Percentiles rank a stretch among this genome's conserved stretches.
These are phyloP conservation scores for Earliella scabrosa DNA, from an alignment of 1,284 basidiomycete genomes.

Conservation along the genomic window DNA sequence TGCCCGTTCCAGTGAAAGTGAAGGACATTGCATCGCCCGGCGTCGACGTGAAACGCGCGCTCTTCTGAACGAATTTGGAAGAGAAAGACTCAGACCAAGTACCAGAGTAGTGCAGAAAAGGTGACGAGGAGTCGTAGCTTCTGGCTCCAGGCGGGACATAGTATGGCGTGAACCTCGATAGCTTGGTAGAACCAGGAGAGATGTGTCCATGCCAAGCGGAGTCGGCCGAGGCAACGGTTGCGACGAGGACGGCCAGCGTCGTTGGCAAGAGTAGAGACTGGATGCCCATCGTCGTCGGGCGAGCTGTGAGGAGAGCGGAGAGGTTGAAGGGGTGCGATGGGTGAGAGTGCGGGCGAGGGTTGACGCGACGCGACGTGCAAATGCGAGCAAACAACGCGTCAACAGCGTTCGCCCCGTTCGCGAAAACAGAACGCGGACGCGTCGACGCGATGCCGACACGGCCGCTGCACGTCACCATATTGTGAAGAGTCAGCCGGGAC, in stretches of 20 bases:
- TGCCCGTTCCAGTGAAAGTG: constrained; percentile 68
- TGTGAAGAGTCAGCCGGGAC: too few species aligned
- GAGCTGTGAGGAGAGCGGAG: not conserved
- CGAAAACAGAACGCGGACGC: not conserved
- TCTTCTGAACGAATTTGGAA: constrained; percentile 51
- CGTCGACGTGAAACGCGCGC: constrained; percentile 52
- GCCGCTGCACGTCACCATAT: not conserved
- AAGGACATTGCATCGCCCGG: constrained; percentile 57
- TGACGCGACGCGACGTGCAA: not conserved
- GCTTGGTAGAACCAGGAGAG: constrained; percentile 51
- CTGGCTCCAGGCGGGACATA: constrained; percentile 75
- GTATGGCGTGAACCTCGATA: constrained; percentile 60
- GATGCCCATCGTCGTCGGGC: constrained; percentile 22
- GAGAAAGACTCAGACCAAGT: constrained; percentile 61
- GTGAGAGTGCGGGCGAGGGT: not conserved
- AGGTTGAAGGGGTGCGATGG: not conserved
- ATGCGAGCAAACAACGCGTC: constrained; percentile 21
- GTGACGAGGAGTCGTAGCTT: constrained; percentile 69
- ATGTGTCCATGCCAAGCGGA: constrained; percentile 71
- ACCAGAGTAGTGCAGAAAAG: constrained; percentile 62
- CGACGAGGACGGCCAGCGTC: constrained; percentile 31
- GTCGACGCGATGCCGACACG: not conserved
- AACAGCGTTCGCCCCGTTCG: constrained; percentile 6
- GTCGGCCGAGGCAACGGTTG: constrained; percentile 32
- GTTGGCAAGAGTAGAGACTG: constrained; percentile 27